Conservation (phyloP, 208 protist genomes). For the Leishmania arabica region DNA sequence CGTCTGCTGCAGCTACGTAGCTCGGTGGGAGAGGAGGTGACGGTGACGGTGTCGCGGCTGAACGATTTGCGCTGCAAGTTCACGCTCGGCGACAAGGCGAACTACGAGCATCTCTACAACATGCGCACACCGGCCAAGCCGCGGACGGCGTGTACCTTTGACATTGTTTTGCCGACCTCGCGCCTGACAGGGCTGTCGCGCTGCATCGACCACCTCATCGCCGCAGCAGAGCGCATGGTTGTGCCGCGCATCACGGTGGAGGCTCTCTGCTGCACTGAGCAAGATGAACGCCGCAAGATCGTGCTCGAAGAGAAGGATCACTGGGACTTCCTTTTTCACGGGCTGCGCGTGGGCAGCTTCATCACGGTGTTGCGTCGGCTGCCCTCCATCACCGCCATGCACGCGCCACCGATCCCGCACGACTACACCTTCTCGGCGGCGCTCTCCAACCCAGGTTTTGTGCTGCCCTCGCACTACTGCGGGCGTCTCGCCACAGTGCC, state of each 20-base stretch:
- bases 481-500: conserved; percentile 79
- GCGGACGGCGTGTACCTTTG: conserved; percentile 63
- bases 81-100: conserved; percentile 57
- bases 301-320: conserved; percentile 77
- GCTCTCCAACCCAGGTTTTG: conserved; percentile 76
- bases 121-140: conserved; percentile 68
- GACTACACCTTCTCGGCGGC: conserved; percentile 77
- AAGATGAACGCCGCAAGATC: conserved; percentile 55
- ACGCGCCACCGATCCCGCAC: conserved; percentile 41
- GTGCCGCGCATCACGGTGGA: conserved; percentile 75
- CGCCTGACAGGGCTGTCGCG: conserved; percentile 57
- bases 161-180: conserved; percentile 34
- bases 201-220: conserved; percentile 75
- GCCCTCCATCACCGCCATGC: conserved; percentile 26
- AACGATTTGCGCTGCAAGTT: conserved; percentile 76
- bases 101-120: conserved; percentile 85
- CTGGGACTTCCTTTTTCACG: conserved; percentile 86
- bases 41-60: conserved; percentile 73
- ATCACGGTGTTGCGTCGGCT: conserved; percentile 47
- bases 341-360: conserved; percentile 67
- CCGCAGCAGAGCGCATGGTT: conserved; percentile 54
- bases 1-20: conserved; percentile 75
- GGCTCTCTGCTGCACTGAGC: conserved; percentile 66
- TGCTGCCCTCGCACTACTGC: conserved; percentile 73
- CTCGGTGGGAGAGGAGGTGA: conserved; percentile 48